phyloP scores from a whole-genome alignment of 768 basidiomycete species.

The Strobilomyces confusus region DNA sequence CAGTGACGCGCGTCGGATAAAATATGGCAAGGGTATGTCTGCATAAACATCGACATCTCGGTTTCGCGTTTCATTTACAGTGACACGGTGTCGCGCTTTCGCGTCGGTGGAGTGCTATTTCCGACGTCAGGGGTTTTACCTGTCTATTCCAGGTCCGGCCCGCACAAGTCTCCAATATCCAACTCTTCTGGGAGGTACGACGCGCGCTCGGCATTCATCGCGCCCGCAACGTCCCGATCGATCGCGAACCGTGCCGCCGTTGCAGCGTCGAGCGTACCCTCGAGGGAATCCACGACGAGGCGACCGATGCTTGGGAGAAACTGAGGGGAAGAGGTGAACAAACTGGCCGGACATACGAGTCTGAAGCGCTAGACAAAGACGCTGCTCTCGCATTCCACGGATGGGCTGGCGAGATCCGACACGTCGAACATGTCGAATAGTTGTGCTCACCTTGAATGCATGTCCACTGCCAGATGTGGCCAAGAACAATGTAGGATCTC shows the following conservation, averaged over 20 bases:
- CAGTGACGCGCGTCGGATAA: no score
- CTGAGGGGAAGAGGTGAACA: slow-evolving; percentile 35
- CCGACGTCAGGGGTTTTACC: background rate
- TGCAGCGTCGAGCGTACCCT: slow-evolving; percentile 53
- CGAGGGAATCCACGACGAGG: slow-evolving; percentile 68
- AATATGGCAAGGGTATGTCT: no score
- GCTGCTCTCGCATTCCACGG: no score
- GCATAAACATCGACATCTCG: no score
- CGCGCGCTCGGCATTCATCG: slow-evolving; percentile 19
- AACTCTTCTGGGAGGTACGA: slow-evolving; percentile 34
- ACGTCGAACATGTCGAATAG: background rate
- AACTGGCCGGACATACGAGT: background rate
- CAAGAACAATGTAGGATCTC: slow-evolving; percentile 57
- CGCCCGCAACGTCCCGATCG: slow-evolving; percentile 36
- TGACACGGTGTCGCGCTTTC: no score
- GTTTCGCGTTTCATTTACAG: no score
- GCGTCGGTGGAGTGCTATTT: no score
- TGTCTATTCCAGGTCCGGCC: slow-evolving; percentile 18
- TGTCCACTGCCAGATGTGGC: slow-evolving; percentile 90
- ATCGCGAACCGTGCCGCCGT: slow-evolving; percentile 62
- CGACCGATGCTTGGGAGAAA: slow-evolving; percentile 84
- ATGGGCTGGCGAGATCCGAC: no score
- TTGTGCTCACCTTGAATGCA: slow-evolving; percentile 65
- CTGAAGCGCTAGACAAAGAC: background rate
- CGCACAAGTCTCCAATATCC: slow-evolving; percentile 47